Evolutionary conservation across 805 yeast species (phyloP).

Genomic region (Lachancea mirantina): DNA sequence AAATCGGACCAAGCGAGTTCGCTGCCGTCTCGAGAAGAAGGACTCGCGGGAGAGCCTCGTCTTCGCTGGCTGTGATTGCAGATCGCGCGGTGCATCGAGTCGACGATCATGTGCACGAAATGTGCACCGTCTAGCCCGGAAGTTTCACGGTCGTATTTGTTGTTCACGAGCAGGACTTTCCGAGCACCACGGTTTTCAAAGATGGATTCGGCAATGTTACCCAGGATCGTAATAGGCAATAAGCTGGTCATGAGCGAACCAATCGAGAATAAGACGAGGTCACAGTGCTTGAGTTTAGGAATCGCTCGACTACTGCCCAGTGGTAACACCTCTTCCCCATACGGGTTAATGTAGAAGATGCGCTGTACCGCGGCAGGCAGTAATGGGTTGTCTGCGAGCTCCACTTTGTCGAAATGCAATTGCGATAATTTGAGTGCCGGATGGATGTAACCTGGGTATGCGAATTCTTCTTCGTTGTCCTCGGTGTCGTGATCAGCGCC

Average conservation of each 20-base stretch:
- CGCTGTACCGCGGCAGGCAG: slow-evolving; percentile 68
- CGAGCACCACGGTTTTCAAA: slow-evolving; percentile 18
- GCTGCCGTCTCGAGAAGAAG: slow-evolving; percentile 2
- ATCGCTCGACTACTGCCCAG: slow-evolving; percentile 57
- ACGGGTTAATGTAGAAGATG: slow-evolving; percentile 75
- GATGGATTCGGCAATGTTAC: slow-evolving; percentile 66
- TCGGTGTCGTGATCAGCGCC: slow-evolving; percentile 24
- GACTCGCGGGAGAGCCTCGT: slow-evolving; percentile 3
- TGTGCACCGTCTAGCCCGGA: slow-evolving; percentile 54
- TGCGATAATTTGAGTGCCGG: slow-evolving; percentile 74
- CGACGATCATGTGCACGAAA: slow-evolving; percentile 46
- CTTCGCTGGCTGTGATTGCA: slow-evolving; percentile 15
- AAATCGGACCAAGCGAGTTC: slow-evolving; percentile 37
- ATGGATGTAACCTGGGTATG: slow-evolving; percentile 39
- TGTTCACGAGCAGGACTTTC: slow-evolving; percentile 65
- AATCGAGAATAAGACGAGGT: slow-evolving; percentile 64
- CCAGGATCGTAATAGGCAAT: slow-evolving; percentile 66
- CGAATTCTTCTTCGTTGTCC: slow-evolving; percentile 58
- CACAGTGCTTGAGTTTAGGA: slow-evolving; percentile 41
- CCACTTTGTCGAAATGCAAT: slow-evolving; percentile 44
- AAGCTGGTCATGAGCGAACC: slow-evolving; percentile 88
- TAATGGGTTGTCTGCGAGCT: slow-evolving; percentile 42
- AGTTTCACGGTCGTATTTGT: slow-evolving; percentile 75
- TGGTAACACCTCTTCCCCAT: slow-evolving; percentile 82
- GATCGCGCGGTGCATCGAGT: slow-evolving; percentile 25